These are phyloP conservation scores for Sarocladium kiliense DNA, from an alignment of 2,329 filamentous ascomycete genomes.

Conservation along the genomic window DNA sequence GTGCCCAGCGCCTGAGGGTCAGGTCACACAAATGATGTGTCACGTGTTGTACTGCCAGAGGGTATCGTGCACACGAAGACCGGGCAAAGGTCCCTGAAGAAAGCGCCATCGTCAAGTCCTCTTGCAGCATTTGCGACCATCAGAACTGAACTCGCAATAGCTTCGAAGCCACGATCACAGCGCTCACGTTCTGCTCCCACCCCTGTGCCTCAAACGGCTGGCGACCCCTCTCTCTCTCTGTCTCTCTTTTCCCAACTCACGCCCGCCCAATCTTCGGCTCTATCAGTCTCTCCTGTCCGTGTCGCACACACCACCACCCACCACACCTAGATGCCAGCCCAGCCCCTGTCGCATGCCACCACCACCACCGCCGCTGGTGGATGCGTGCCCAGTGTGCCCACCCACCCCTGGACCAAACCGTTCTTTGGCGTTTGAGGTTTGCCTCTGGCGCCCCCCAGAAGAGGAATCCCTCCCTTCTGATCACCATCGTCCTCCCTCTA, in stretches of 20 bases:
- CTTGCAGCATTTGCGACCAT: background rate
- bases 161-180: background rate
- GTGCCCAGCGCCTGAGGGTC: too few relatives aligned
- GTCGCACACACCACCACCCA: background rate
- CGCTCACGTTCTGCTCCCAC: background rate
- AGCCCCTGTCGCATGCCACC: constrained; percentile 9
- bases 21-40: too few relatives aligned
- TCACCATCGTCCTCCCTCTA: constrained; percentile 4
- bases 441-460: background rate
- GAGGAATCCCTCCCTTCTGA: constrained; percentile 6
- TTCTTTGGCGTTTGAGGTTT: constrained; percentile 10
- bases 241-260: background rate
- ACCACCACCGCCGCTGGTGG: background rate
- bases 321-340: background rate
- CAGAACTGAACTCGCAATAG: background rate
- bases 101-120: background rate
- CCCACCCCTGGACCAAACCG: constrained; percentile 7
- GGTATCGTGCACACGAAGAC: too few relatives aligned
- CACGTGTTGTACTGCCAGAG: too few relatives aligned
- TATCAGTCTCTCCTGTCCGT: background rate
- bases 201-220: background rate
- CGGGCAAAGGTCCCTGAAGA: too few relatives aligned
- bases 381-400: constrained; percentile 6
- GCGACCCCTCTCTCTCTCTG: background rate
- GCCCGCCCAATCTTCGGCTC: background rate